Evolutionary conservation across 176 grass and related monocot genomes (phyloP), one percentile per base, ranked within the genome.

Genomic region (Eragrostis curvula): DNA sequence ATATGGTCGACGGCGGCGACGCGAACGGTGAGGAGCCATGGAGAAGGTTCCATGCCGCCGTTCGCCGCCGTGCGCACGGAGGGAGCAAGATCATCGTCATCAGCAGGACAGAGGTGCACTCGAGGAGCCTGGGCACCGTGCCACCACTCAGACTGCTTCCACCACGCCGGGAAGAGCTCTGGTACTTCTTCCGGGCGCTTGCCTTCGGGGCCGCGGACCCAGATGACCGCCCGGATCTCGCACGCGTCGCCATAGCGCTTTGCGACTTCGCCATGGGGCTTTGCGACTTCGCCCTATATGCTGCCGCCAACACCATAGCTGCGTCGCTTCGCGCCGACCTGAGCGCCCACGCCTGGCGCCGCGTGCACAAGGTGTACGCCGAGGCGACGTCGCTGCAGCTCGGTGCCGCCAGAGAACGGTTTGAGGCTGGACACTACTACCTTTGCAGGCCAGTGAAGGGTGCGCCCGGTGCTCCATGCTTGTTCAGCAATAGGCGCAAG

Each of bases 291-390:
- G 17, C 30, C 8, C 20, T 5, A 21, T 27, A 53, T 30, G 8
- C 12, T 0, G 47, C 21, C 18, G 12, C 15, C 63, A 53, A 8
- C 77, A 55, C 9, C 7, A 0, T 50, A 5, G 42, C 43, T 25
- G 43, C 60, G 18, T 12, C 27, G 44, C 25, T 50, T 15, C 75
- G 27, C 6, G 43, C 75, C 27, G 59, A 65, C 10, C 45, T 47
- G 58, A 78, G 25, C 75, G 75, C 57, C 8, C 42, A 9, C 9
- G 47, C 58, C 24, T 65, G 59, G 75, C 75, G 44, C 17, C 60
- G 18, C 14, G 12, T 79, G 24, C 27, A 47, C 25, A 32, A 32
- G 27, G 27, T 66, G 44, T 79, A 0, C 18, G 17, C 17, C 17
- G 44, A 46, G 4, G 60, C 30, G 8, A 46, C 15, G 23, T 14